Base-by-base conservation (phyloP, 2,329 filamentous ascomycete genomes). In the Hypoxylon sp. region DNA sequence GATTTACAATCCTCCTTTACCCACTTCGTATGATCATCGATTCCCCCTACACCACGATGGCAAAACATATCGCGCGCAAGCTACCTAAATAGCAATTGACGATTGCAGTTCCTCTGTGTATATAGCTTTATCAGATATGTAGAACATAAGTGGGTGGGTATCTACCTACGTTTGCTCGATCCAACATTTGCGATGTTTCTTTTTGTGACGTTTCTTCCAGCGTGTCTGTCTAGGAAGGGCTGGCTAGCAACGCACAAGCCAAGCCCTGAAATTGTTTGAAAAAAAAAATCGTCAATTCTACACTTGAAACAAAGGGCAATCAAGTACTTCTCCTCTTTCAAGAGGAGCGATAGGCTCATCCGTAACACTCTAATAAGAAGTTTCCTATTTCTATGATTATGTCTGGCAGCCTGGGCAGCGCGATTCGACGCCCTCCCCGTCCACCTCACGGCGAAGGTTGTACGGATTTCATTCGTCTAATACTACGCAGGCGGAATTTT, bases 1-100 rank as follows among this genome's bases (percentile, higher is more conserved):
- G 59, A 67, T 68, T 64, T 64, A 24, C 65, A 58, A 53, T 65
- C 55, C 67, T 63, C 61, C 63, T 65, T 71, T 61, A 65, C 24
- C 64, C 60, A 58, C 57, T 42, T 54, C n/a, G 42, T 50, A 56
- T 63, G 69, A 67, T 65, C 68, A 48, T 66, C 59, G 14, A 59
- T 48, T 44, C 54, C 44, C 29, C 56, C 44, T 42, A 9, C n/a
- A 19, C 14, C n/a, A 37, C 6, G 5, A 14, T 37, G 14, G 35
- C 13, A 14, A n/a, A 37, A n/a, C n/a, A 37, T 14, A 37, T 37
- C 5, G 17, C 54, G 53, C 46, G 17, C 42, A 39, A 47, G 39
- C 26, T 48, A 51, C 6, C 29, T 31, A 24, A 6, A 19, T 48
- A 44, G 31, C 52, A 37, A 39, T 48, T 19, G 50, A 37, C 51